Conservation (phyloP, 1,284 basidiomycete genomes). For the Apiotrichum laibachii region DNA sequence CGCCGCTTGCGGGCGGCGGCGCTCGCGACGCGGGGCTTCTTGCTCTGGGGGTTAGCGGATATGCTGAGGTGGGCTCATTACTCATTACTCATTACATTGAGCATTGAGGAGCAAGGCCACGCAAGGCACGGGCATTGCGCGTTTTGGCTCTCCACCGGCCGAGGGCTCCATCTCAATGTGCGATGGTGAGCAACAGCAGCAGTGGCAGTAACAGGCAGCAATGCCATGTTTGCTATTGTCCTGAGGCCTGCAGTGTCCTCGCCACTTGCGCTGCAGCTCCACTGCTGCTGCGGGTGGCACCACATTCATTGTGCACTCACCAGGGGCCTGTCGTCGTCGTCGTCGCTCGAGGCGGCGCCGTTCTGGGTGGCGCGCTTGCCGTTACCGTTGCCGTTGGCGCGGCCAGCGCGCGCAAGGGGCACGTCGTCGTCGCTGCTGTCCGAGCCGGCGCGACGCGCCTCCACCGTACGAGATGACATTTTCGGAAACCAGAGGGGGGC, state of each 20-base stretch:
- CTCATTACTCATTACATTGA: background rate
- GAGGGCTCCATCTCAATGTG: no score
- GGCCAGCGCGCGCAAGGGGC: constrained; percentile 18
- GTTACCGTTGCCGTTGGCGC: constrained; percentile 37
- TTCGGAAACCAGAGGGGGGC: background rate
- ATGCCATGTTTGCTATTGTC: no score
- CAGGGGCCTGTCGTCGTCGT: constrained; percentile 49
- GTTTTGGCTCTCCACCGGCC: background rate
- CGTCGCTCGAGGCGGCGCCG: constrained; percentile 26
- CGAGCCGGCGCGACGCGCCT: background rate
- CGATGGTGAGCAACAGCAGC: no score
- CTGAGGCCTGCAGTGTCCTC: background rate
- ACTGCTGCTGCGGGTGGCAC: background rate
- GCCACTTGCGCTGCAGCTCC: background rate
- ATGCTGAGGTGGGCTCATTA: no score
- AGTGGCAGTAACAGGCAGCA: no score
- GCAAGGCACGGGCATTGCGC: background rate
- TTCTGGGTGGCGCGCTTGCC: constrained; percentile 24
- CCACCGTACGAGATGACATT: background rate
- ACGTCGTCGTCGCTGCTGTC: constrained; percentile 20
- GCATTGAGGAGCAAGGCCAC: background rate
- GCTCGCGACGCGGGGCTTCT: constrained; percentile 25
- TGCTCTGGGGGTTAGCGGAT: constrained; percentile 18
- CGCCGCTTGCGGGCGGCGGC: constrained; percentile 36
- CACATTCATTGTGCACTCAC: constrained; percentile 28